Percentiles rank a stretch among this genome's conserved stretches.
Evolutionary conservation across 73 alveolate species (phyloP).

Genomic region (Paramecium sonneborni): DNA sequence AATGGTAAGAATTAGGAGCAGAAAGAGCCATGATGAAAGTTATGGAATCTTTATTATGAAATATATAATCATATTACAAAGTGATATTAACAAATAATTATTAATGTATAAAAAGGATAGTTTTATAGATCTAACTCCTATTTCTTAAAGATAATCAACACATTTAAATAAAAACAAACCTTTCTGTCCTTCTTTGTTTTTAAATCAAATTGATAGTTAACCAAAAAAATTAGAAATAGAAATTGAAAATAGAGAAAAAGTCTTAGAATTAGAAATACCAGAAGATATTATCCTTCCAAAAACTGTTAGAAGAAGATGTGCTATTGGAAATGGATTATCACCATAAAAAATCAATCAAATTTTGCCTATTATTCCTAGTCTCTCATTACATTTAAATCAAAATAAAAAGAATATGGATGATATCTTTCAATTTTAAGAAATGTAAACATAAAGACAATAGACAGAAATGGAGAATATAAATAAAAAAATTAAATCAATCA

Average conservation of each 20-base stretch:
- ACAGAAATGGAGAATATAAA: neutral
- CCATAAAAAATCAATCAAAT: neutral
- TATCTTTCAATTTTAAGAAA: neutral
- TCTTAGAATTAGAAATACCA: neutral
- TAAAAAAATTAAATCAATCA: neutral
- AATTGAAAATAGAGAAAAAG: neutral
- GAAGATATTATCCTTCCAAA: neutral
- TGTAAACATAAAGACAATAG: neutral
- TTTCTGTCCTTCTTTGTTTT: neutral
- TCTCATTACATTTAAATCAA: neutral
- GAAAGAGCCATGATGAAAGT: slow-evolving; percentile 71
- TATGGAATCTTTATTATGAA: slow-evolving; percentile 41
- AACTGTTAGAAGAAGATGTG: neutral
- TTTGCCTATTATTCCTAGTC: neutral
- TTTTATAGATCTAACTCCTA: neutral
- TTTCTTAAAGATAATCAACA: neutral
- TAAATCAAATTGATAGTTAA: neutral
- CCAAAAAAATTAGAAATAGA: neutral
- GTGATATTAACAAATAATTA: neutral
- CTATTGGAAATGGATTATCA: neutral
- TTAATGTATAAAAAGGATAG: neutral
- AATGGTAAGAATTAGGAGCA: slow-evolving; percentile 80
- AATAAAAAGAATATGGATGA: neutral
- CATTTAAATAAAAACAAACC: neutral
- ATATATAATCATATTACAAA: neutral